phyloP scores from a whole-genome alignment of 768 basidiomycete genomes.

The Phylloporus scabripes region DNA sequence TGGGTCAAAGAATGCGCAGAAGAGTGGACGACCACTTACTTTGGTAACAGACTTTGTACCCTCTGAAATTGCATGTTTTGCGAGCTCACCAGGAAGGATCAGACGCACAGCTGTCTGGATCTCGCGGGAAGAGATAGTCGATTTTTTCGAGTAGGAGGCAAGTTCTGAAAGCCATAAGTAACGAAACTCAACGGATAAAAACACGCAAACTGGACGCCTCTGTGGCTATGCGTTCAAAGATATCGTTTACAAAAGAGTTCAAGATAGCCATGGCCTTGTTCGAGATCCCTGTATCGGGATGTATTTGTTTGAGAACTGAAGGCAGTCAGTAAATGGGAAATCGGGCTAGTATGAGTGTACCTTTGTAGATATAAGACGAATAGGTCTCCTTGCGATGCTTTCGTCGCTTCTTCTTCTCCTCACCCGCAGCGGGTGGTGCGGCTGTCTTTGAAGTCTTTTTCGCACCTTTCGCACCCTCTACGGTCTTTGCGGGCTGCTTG shows the following conservation, averaged over 20 bases:
- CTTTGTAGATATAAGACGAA: conserved; percentile 90
- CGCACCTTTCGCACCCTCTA: conserved; percentile 57
- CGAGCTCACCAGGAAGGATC: conserved; percentile 93
- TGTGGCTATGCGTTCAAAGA: conserved; percentile 88
- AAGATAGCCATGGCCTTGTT: conserved; percentile 98
- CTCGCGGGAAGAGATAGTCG: conserved; percentile 97
- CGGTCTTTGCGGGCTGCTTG: conserved; percentile 59
- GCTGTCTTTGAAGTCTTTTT: conserved; percentile 66
- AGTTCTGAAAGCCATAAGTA: conserved; percentile 54
- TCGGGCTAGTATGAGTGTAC: conserved; percentile 31
- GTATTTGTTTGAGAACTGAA: conserved; percentile 90
- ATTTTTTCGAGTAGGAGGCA: conserved; percentile 96
- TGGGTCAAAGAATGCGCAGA: conserved; percentile 6
- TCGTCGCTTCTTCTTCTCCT: conserved; percentile 85
- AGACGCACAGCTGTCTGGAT: conserved; percentile 96
- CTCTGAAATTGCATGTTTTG: conserved; percentile 71
- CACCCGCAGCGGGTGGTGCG: conserved; percentile 53
- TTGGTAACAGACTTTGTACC: conserved; percentile 92
- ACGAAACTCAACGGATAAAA: not conserved
- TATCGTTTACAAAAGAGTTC: conserved; percentile 95
- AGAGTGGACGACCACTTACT: conserved; percentile 34
- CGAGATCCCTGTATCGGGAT: conserved; percentile 98
- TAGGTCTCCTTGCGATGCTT: conserved; percentile 89
- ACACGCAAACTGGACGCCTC: conserved; percentile 73
- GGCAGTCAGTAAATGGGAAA: not conserved